Conservation (phyloP, 768 basidiomycete genomes). For the Tulasnella calospora region DNA sequence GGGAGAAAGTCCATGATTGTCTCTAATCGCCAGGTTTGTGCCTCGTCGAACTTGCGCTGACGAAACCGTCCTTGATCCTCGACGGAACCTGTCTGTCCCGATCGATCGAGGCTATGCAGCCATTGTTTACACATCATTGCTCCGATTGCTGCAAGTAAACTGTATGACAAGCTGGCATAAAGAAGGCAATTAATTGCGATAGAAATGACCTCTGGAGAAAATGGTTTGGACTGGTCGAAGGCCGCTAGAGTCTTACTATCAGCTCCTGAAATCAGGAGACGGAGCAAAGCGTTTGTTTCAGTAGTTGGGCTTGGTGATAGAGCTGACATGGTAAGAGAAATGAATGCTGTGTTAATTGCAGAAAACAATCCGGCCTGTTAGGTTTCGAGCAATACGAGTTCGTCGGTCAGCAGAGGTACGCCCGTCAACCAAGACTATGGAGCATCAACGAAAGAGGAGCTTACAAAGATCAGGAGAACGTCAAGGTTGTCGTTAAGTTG, state of each 20-base stretch:
- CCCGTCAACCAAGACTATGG: neutral
- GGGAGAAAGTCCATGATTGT: neutral
- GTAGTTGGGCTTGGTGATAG: neutral
- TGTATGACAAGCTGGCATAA: constrained; percentile 17
- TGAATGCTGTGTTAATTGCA: constrained; percentile 20
- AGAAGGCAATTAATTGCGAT: constrained; percentile 14
- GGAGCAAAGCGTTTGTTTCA: constrained; percentile 5
- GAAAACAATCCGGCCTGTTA: constrained; percentile 19
- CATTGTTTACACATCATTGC: constrained; percentile 8
- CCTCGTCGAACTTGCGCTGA: constrained; percentile 8
- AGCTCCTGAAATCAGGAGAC: neutral
- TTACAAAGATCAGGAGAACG: neutral
- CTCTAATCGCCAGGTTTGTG: neutral
- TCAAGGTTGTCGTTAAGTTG: neutral
- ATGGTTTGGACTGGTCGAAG: neutral
- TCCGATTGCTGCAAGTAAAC: neutral
- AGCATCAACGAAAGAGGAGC: neutral
- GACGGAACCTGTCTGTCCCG: neutral
- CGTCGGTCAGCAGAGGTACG: too few relatives aligned
- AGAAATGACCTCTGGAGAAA: neutral
- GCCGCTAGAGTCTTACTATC: neutral
- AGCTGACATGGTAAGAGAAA: neutral
- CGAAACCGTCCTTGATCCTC: neutral
- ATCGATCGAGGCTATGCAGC: neutral
- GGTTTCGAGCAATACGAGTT: too few relatives aligned